A percentile compares a stretch with the other conserved stretches of the same genome.
Evolutionary conservation across 169 alveolate genomes (phyloP).

Genomic region (Cryptosporidium andersoni): DNA sequence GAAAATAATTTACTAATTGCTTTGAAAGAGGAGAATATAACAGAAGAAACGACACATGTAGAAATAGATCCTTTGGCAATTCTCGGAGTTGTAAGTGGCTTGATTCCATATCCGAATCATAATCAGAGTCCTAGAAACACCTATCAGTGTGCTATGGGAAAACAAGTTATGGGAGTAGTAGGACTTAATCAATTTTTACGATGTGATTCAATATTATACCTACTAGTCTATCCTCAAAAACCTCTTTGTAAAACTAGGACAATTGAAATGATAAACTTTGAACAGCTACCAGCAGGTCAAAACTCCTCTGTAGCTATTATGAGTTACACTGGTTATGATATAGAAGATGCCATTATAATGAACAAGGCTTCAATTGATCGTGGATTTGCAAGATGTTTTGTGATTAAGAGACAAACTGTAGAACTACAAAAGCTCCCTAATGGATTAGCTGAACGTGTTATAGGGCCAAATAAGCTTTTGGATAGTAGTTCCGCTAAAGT

Average conservation of each 20-base stretch:
- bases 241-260: slow-evolving; percentile 98
- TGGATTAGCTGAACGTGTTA: slow-evolving; percentile 80
- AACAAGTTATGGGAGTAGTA: slow-evolving; percentile 98
- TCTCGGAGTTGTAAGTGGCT: slow-evolving; percentile 98
- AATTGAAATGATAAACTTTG: slow-evolving; percentile 94
- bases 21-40: slow-evolving; percentile 88
- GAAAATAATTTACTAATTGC: slow-evolving; percentile 97
- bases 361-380: slow-evolving; percentile 98
- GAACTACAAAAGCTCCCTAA: slow-evolving; percentile 82
- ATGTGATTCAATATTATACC: slow-evolving; percentile 91
- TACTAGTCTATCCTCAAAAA: slow-evolving; percentile 96
- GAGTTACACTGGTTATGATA: slow-evolving; percentile 99
- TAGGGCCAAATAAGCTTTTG: slow-evolving; percentile 1
- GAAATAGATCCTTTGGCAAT: slow-evolving; percentile 98
- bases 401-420: slow-evolving; percentile 79
- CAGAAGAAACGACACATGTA: slow-evolving; percentile 94
- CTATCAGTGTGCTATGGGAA: slow-evolving; percentile 99
- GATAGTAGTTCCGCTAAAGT: not conserved
- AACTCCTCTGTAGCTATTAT: slow-evolving; percentile 99
- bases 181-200: slow-evolving; percentile 90
- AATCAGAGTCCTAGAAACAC: slow-evolving; percentile 99
- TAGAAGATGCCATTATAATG: slow-evolving; percentile 98
- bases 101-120: slow-evolving; percentile 99
- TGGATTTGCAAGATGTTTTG: slow-evolving; percentile 95
- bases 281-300: slow-evolving; percentile 99